Evolutionary conservation across 2,329 filamentous ascomycete species (phyloP).

Genomic region (Massarina eburnea): DNA sequence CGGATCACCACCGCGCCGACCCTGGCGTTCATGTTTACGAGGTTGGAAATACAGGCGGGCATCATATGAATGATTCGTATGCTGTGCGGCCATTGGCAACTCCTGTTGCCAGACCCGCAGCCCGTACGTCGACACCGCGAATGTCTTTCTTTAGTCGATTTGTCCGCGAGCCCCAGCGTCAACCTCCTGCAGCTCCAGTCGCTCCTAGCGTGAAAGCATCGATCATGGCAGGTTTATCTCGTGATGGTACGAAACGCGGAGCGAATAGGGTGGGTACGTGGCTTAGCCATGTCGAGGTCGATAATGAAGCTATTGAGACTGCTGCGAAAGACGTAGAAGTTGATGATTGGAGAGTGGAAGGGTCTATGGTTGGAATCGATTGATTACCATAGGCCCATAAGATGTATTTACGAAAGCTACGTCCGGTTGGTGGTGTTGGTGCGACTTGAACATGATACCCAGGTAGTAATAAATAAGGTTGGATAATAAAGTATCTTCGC

Average conservation of each 20-base stretch:
- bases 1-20: conserved; percentile 34
- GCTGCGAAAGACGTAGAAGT: conserved; percentile 36
- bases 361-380: conserved; percentile 40
- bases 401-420: not conserved
- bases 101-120: conserved; percentile 21
- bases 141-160: conserved; percentile 28
- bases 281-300: conserved; percentile 40
- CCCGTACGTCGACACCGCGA: conserved; percentile 23
- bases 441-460: conserved; percentile 12
- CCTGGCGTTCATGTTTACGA: conserved; percentile 53
- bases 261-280: conserved; percentile 43
- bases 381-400: conserved; percentile 8
- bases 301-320: conserved; percentile 39
- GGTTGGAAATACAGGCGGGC: conserved; percentile 55
- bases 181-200: conserved; percentile 10
- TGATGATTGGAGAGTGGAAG: conserved; percentile 39
- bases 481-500: not conserved
- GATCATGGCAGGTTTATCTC: conserved; percentile 41
- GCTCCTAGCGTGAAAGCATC: conserved; percentile 25
- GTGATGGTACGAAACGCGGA: conserved; percentile 38
- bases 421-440: not conserved
- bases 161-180: conserved; percentile 21
- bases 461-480: not conserved
- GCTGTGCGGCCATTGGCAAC: conserved; percentile 33
- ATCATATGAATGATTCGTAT: conserved; percentile 62